Base-by-base conservation (phyloP, 2,329 filamentous ascomycete genomes). In the Penicillium psychrosexuale region DNA sequence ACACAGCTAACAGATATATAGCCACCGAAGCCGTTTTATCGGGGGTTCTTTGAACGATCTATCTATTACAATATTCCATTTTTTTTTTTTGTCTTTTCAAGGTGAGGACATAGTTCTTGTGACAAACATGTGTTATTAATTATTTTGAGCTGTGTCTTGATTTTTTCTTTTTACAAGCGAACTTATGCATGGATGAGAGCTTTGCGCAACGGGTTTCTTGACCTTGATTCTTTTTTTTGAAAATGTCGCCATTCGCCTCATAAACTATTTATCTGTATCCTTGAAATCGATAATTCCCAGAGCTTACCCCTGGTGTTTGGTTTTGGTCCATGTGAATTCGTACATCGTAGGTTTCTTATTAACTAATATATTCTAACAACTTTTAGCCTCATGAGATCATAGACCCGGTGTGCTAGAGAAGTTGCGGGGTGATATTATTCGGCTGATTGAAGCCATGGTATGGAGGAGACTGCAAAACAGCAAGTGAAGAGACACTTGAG, bases 11-110 rank as follows among this genome's bases (percentile, higher is more conserved):
- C 71, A 72, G 71, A 72, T 68, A 78, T 53, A 15, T 50, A 80
- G 89, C 89, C 63, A 92, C 89, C 55, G 89, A 92, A 75, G 89
- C 89, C 49, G 80, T 92, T 59, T 78, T 93, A 50, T 90, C 88
- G 45, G 89, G 89, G 47, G 86, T 91, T 69, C 76, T 92, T 65
- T 92, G 61, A 74, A 62, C 31, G 28, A n/a, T n/a, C 7, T 12
- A 38, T 12, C 24, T 33, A 43, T n/a, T 24, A 51, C 44, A 15
- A n/a, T 8, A n/a, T 34, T 28, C 37, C 45, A n/a, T 19, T 5
- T 17, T n/a, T 27, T 37, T 2, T 37, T 24, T 28, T 55, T 33
- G 43, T 34, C 27, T 19, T 33, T 19, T 15, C 40, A 33, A 28
- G 38, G 40, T 47, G 22, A 52, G 38, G 47, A 38, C n/a, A 47